Base-by-base conservation (phyloP, 495 filamentous ascomycete genomes). In the Annulohypoxylon bovei region DNA sequence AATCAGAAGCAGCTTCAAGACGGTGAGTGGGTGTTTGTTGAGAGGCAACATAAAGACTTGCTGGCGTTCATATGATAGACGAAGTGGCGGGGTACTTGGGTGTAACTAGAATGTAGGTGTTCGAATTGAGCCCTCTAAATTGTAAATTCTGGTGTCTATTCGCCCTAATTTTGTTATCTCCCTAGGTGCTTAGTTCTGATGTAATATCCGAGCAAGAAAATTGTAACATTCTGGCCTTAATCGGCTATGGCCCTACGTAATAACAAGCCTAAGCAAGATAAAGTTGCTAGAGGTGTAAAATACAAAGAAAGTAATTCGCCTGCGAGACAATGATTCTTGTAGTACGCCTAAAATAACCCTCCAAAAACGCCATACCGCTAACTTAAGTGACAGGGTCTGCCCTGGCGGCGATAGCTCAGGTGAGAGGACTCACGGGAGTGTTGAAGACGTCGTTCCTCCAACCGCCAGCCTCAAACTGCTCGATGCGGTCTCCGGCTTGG, bases 361-460 rank as follows among this genome's bases (percentile, higher is more conserved):
- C 39, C 30, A 20, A 47, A 25, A 66, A 65, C 67, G 37, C 67
- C 61, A 35, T 12, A 22, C 20, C 32, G 16, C 28, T 27, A 54
- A 37, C 11, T 14, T 7, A n/a, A 35, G 35, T 25, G 6, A 32
- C 9, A 14, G n/a, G 37, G 6, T 16, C 16, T 9, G 23, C 18
- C 6, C 11, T 8, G 4, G 28, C 11, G 7, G 18, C 39, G n/a
- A 12, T 7, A 22, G 14, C 40, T 65, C 50, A 76, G 2, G 60
- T 44, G 39, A 67, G 20, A 25, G 62, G 55, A 44, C 52, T 55
- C 27, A 79, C 77, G 18, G 81, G 83, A 6, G 93, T 86, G 78
- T 95, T 88, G 78, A 98, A 97, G 16, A 97, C 89, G 39, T 86
- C 89, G 79, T 97, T 97, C 42, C 91, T 82, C 95, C 94, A 97